Conservation (phyloP, 202 grass and related monocot genomes). For the Saccharum hybrid region DNA sequence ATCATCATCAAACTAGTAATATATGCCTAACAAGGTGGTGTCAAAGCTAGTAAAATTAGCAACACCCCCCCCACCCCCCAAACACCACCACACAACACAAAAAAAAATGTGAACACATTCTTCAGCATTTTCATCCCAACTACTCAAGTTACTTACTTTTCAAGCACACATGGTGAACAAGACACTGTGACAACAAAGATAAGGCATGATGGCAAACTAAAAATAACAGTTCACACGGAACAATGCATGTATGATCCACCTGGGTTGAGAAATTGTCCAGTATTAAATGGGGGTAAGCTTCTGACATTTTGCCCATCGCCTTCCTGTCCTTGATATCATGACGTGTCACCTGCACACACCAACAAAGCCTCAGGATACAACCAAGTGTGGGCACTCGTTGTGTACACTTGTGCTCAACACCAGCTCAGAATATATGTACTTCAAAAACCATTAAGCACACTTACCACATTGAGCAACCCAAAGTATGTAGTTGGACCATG, state of each 20-base stretch:
- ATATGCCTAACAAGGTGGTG: background rate
- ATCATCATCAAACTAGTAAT: background rate
- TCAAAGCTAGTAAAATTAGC: background rate
- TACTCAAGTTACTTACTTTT: background rate
- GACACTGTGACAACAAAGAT: background rate
- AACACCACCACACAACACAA: too few relatives aligned
- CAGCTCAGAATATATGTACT: background rate
- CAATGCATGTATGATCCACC: slow-evolving; percentile 44
- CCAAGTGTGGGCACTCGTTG: background rate
- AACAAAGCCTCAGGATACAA: slow-evolving; percentile 20
- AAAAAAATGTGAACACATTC: too few relatives aligned
- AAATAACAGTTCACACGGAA: background rate
- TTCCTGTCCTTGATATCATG: slow-evolving; percentile 97
- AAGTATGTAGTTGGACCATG: slow-evolving; percentile 91
- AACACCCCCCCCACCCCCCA: too few relatives aligned
- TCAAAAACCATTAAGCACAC: slow-evolving; percentile 35
- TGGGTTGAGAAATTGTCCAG: slow-evolving; percentile 81
- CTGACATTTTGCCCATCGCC: slow-evolving; percentile 86
- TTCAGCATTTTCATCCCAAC: too few relatives aligned
- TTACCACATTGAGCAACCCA: slow-evolving; percentile 94
- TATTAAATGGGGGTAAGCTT: slow-evolving; percentile 93
- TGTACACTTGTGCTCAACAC: background rate
- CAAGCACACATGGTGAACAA: background rate
- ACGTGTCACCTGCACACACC: slow-evolving; percentile 64
- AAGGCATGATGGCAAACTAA: background rate